Evolutionary conservation across 2,329 filamentous ascomycete species (phyloP).

Genomic region (Monosporascus ibericus): DNA sequence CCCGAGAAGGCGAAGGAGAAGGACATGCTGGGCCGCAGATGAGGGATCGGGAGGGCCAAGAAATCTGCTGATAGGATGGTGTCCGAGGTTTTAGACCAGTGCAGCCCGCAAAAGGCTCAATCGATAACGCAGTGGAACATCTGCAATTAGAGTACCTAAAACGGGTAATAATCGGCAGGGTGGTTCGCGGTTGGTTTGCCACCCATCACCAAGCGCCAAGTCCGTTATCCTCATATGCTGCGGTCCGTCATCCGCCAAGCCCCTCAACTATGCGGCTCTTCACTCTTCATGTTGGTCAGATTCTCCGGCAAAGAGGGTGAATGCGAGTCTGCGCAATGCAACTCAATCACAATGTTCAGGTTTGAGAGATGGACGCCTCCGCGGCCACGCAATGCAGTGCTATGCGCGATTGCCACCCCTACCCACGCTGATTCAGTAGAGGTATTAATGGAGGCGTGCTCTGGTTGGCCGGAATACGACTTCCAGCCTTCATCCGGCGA

Average conservation of each 20-base stretch:
- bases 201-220: too few relatives aligned
- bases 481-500: not conserved
- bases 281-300: not conserved
- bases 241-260: too few relatives aligned
- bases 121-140: not conserved
- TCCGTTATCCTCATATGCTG: too few relatives aligned
- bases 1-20: constrained; percentile 59
- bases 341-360: not conserved
- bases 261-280: not conserved
- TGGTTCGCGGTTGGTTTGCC: too few relatives aligned
- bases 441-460: not conserved
- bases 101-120: not conserved
- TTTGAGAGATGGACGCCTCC: too few relatives aligned
- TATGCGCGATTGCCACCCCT: not conserved
- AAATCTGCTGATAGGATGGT: not conserved
- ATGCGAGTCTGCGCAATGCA: not conserved
- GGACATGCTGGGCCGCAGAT: constrained; percentile 25
- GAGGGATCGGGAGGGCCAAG: not conserved
- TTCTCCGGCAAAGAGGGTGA: not conserved
- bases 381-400: not conserved
- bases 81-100: not conserved
- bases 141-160: too few relatives aligned
- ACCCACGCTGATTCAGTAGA: not conserved
- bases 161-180: not conserved
- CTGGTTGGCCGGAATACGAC: constrained; percentile 13